phyloP scores from a whole-genome alignment of 1,284 basidiomycete genomes.

The Hypsizygus ulmarius region DNA sequence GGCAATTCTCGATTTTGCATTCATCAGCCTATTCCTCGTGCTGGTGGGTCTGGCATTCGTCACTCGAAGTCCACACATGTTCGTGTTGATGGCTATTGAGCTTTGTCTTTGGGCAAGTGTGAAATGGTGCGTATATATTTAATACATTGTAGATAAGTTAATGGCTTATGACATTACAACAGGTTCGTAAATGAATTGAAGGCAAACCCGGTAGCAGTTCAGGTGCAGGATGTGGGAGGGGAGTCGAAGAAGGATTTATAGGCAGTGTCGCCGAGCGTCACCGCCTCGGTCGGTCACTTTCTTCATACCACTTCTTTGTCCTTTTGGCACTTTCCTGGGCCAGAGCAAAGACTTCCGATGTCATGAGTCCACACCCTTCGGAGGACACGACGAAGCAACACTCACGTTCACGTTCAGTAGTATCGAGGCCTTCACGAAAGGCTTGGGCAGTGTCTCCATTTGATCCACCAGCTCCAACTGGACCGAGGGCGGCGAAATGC shows the following conservation, averaged over 20 bases:
- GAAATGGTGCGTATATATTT: slow-evolving; percentile 57
- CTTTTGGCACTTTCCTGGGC: slow-evolving; percentile 78
- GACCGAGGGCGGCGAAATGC: slow-evolving; percentile 77
- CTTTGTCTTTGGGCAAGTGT: slow-evolving; percentile 70
- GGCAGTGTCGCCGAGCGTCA: slow-evolving; percentile 27
- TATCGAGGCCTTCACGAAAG: slow-evolving; percentile 87
- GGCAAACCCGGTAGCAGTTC: slow-evolving; percentile 24
- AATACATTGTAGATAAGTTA: slow-evolving; percentile 23
- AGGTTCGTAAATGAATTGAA: slow-evolving; percentile 57
- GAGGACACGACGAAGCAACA: slow-evolving; percentile 16
- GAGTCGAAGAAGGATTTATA: slow-evolving; percentile 25
- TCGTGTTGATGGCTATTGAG: slow-evolving; percentile 61
- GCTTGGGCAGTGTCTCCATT: slow-evolving; percentile 61
- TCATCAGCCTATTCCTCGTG: slow-evolving; percentile 55
- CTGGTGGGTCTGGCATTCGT: slow-evolving; percentile 53
- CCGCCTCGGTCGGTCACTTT: slow-evolving; percentile 51
- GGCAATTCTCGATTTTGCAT: slow-evolving; percentile 58
- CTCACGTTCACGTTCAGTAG: slow-evolving; percentile 83
- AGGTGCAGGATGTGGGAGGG: slow-evolving; percentile 23
- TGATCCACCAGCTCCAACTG: slow-evolving; percentile 49
- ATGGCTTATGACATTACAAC: slow-evolving; percentile 22
- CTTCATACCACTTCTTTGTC: slow-evolving; percentile 84
- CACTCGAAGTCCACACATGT: slow-evolving; percentile 64
- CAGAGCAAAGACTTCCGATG: slow-evolving; percentile 67
- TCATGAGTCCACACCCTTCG: slow-evolving; percentile 2